Evolutionary conservation across 129 eudicot species (phyloP).

Genomic region (Chrysanthemum lavandulifolium): DNA sequence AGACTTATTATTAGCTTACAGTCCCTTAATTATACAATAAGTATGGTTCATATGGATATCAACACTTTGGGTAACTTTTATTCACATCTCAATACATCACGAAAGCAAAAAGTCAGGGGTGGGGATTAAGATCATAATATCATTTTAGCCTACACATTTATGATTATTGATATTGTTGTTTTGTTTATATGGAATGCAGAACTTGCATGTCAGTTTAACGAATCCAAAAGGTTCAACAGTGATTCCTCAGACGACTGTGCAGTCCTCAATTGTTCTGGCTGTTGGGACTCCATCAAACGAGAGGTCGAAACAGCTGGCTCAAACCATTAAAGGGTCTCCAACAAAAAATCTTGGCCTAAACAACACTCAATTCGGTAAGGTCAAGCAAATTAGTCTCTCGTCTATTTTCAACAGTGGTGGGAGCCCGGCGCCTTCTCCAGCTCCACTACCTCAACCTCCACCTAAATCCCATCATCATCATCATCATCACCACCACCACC

Average conservation of each 20-base stretch:
- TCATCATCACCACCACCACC: slow-evolving; percentile 57
- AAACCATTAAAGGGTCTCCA: slow-evolving; percentile 72
- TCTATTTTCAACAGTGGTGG: slow-evolving; percentile 46
- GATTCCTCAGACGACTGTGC: slow-evolving; percentile 72
- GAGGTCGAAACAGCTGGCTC: slow-evolving; percentile 85
- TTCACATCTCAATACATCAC: too few relatives aligned
- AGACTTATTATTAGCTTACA: too few relatives aligned
- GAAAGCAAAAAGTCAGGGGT: too few relatives aligned
- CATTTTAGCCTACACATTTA: neutral
- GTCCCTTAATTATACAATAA: too few relatives aligned
- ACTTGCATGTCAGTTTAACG: slow-evolving; percentile 72
- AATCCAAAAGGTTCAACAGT: slow-evolving; percentile 87
- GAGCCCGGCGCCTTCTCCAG: slow-evolving; percentile 55
- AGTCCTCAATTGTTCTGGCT: slow-evolving; percentile 60
- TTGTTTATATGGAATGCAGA: slow-evolving; percentile 52
- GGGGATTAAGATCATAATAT: too few relatives aligned
- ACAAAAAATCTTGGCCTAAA: slow-evolving; percentile 85
- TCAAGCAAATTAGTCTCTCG: slow-evolving; percentile 91
- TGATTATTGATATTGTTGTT: neutral
- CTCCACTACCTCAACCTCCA: slow-evolving; percentile 52
- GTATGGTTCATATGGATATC: too few relatives aligned
- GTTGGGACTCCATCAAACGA: slow-evolving; percentile 73
- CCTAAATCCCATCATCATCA: slow-evolving; percentile 55
- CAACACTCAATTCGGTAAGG: slow-evolving; percentile 84
- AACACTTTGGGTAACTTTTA: too few relatives aligned